These are phyloP conservation scores for Nelumbo lutea DNA, from an alignment of 164 flowering plant species.

Conservation along the genomic window DNA sequence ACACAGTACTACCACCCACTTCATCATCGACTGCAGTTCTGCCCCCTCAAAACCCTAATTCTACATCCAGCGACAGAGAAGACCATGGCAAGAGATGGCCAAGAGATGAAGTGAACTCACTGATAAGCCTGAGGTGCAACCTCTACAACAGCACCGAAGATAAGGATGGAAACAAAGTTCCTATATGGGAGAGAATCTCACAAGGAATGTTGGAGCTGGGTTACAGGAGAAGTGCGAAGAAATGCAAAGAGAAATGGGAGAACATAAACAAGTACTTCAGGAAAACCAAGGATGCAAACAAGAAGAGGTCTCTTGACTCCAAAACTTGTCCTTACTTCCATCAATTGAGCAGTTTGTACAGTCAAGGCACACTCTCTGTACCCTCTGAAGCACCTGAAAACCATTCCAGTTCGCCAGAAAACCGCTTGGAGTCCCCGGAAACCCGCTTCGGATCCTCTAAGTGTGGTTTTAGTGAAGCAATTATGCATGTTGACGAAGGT, in stretches of 20 bases:
- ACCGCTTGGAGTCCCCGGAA: conserved; percentile 16
- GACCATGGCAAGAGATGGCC: conserved; percentile 76
- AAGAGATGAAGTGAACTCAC: conserved; percentile 64
- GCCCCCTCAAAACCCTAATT: conserved; percentile 20
- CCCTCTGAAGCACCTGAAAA: conserved; percentile 16
- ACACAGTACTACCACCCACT: conserved; percentile 3
- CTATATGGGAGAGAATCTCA: conserved; percentile 81
- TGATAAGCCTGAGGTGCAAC: conserved; percentile 65
- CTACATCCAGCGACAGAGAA: conserved; percentile 19
- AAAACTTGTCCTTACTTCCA: conserved; percentile 85
- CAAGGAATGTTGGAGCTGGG: conserved; percentile 65
- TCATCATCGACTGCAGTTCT: conserved; percentile 9
- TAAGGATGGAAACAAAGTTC: conserved; percentile 32
- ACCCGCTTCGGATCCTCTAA: conserved; percentile 1
- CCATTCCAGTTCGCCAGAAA: conserved; percentile 16
- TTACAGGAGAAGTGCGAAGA: conserved; percentile 76
- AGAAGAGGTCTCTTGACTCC: conserved; percentile 73
- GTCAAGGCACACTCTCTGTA: conserved; percentile 36
- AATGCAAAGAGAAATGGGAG: conserved; percentile 90
- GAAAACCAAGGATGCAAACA: conserved; percentile 65
- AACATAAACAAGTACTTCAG: conserved; percentile 88
- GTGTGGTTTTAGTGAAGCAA: conserved; percentile 13
- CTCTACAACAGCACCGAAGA: conserved; percentile 23
- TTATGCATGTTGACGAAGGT: conserved; percentile 21
- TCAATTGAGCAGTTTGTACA: conserved; percentile 57